Base-by-base conservation (phyloP, 2,329 filamentous ascomycete species). In the Aspergillus caelatus region DNA sequence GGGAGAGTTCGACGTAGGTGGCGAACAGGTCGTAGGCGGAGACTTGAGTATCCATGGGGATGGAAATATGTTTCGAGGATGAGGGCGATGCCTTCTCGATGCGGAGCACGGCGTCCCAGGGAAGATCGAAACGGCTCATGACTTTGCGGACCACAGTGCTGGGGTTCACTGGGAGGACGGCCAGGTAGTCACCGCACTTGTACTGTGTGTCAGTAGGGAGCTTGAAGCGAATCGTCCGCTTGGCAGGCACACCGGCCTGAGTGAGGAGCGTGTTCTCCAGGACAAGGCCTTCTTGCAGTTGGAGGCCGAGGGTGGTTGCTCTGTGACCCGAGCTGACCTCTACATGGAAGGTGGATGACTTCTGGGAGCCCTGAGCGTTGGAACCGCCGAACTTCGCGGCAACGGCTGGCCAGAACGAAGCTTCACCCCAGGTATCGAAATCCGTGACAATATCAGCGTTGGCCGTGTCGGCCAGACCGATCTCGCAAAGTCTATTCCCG, bases 181-280 rank as follows among this genome's bases (percentile, higher is more conserved):
- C 89, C 0, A 94, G 83, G 73, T 95, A 94, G 72, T 94, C 91
- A 16, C 91, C 92, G 2, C 89, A 85, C 46, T 85, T 83, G 77
- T 94, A 94, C 0, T 83, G 84, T 81, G 87, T 83, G 58, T 84
- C 86, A 0, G 82, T 84, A 0, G 91, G 91, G 1, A 94, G 82
- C 64, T 87, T 85, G 39, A 93, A 86, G 66, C 88, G 87, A 26
- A 92, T 85, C 65, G 89, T 84, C 28, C 86, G 85, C 80, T 92
- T 93, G 43, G 80, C 78, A 0, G 86, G 80, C 28, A 81, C 82
- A 0, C 79, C 82, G 1, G 80, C 77, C 0, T 83, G 74, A 0
- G 84, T 87, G 41, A 91, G 78, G 0, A 80, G 74, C 53, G 78
- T 79, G 46, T 85, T 83, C 10, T 83, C 80, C 0, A 88, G 65